Evolutionary conservation across 176 grass and related monocot species (phyloP), one percentile per base, ranked within the genome.

Genomic region (Oryza punctata): DNA sequence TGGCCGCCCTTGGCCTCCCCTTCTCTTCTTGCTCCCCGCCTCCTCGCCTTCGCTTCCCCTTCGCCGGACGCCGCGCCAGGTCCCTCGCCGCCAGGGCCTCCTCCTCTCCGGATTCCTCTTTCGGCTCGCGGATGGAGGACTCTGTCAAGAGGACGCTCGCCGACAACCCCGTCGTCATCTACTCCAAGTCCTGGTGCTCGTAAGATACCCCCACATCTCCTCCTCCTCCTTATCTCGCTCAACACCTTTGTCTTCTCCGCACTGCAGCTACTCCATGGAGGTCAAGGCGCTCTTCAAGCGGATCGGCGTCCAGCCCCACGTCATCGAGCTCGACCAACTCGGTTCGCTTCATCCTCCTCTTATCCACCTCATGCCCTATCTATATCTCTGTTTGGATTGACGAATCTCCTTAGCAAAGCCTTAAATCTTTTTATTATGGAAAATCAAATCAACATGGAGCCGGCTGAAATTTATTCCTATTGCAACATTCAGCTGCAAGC

Each of bases 101-200:
- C 26, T 90, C 94, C 3, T 79, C 89, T 14, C 87, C 89, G 10
- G 88, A 90, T 45, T 90, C 88, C 24, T 90, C 88, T 73, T 98
- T 98, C 76, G 95, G 92, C 30, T 92, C 89, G 25, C 77, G 92
- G 75, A 84, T 98, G 88, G 92, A 98, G 92, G 92, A 93, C n/a
- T 88, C 89, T 26, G 89, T 95, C 64, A 94, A 86, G 85, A 90
- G 74, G 65, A 98, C 90, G 70, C 70, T 91, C 67, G 57, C 79
- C 3, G 92, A 91, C 26, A 86, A 93, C 85, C 92, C 91, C 73
- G 57, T 95, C 29, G 92, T 98, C 70, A 90, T 98, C 86, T 98
- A 93, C 82, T 98, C 92, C 87, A 95, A 98, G 85, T 91, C 90
- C 4, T 95, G 95, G 95, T 98, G 95, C 85, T 98, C 89, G 95